Conservation (phyloP, 352 stramenopile genomes). For the Halophytophthora batemanensis region DNA sequence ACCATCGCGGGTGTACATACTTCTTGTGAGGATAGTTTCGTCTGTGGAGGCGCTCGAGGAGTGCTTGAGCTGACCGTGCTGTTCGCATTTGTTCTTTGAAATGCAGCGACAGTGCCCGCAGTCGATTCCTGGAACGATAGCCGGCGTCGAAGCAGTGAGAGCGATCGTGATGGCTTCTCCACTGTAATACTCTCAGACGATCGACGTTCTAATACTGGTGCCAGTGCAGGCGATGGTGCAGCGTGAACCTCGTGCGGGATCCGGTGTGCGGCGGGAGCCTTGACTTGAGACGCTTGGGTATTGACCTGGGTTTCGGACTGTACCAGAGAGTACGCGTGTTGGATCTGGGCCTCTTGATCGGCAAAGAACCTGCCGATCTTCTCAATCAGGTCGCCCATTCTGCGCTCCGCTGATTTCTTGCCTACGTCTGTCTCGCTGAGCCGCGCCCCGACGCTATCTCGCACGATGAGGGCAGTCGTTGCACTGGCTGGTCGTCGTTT, state of each 20-base stretch:
- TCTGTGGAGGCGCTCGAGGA: constrained; percentile 7
- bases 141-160: constrained; percentile 22
- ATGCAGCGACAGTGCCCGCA: not conserved
- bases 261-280: constrained; percentile 5
- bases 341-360: constrained; percentile 55
- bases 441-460: too few relatives aligned
- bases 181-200: not conserved
- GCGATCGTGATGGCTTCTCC: constrained; percentile 5
- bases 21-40: too few relatives aligned
- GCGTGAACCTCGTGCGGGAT: too few relatives aligned
- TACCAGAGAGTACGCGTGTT: constrained; percentile 28
- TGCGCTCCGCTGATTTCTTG: too few relatives aligned
- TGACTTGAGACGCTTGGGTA: constrained; percentile 1
- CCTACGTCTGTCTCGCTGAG: too few relatives aligned
- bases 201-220: constrained; percentile 1
- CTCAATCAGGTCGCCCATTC: constrained; percentile 64
- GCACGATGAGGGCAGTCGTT: too few relatives aligned
- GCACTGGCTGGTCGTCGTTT: too few relatives aligned
- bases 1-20: too few relatives aligned
- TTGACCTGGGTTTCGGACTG: not conserved
- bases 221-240: not conserved
- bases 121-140: constrained; percentile 15
- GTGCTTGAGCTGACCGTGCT: not conserved
- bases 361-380: constrained; percentile 73
- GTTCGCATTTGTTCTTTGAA: not conserved